Base-by-base conservation (phyloP, 805 yeast genomes). In the Jamesozyma spencerorum region DNA sequence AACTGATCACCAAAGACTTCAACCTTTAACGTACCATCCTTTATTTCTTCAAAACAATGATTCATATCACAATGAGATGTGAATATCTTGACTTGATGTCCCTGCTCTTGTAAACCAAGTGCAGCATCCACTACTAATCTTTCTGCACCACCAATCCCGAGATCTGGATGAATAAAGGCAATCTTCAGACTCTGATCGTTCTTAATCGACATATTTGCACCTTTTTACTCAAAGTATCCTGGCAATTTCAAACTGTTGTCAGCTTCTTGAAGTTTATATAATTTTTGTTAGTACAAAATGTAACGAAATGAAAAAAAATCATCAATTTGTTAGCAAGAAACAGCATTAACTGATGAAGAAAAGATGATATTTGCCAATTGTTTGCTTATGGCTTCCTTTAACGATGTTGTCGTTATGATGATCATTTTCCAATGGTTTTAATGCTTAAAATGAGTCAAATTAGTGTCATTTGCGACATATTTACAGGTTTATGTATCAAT, bases 131-230 rank as follows among this genome's bases (percentile, higher is more conserved):
- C 95, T 2, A 92, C 87, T n/a, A 94, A 70, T 44, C 99, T 70
- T 58, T 92, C 99, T 1, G 99, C 99, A 3, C 99, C 99, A 49
- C 87, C 98, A 42, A 90, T 90, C 0, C 98, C 98, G 40, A 92
- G 65, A 63, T 92, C 98, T 0, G 98, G 98, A 57, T 92, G 98
- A 4, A 92, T 64, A 51, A 92, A 85, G 1, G 96, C 96, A 28
- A 90, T 71, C 44, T 69, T 77, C 71, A 74, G 53, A 12, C 35
- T 15, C n/a, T 31, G 38, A 8, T 30, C 41, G 15, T 15, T 26
- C 18, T 12, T 30, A 8, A 14, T 10, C 10, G 14, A 6, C 26
- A 36, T 33, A 18, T 28, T 11, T 24, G 7, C 12, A 8, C 28
- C 28, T 24, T 24, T 24, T 24, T 24, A 24, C 28, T 24, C 12